Base-by-base conservation (phyloP, 1,284 basidiomycete species). In the Trametes polyzona region DNA sequence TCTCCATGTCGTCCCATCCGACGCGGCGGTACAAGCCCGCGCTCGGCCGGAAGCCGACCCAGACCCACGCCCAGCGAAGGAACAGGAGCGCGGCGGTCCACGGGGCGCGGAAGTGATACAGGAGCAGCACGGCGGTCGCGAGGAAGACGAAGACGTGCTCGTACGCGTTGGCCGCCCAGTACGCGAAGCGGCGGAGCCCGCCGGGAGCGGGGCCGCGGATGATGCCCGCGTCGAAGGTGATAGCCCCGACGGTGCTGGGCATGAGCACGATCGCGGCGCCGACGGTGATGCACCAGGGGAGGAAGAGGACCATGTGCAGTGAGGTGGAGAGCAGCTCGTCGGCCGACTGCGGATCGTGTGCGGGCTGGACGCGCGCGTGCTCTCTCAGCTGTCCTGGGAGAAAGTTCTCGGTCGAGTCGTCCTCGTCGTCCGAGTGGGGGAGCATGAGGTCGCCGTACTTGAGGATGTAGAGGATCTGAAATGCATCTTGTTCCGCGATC, bases 281-380 rank as follows among this genome's bases (percentile, higher is more conserved):
- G 37, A 82, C 79, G 26, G 71, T 69, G 29, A 73, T 65, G 51
- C 78, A 81, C 81, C 81, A 82, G 12, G 80, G 80, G 8, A 80
- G 47, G 66, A 82, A 81, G 46, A 76, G 66, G 17, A 74, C 30
- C 16, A 73, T 19, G 52, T 52, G 63, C 33, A 59, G 21, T 27
- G 48, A 11, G 52, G 37, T 50, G 16, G 35, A 42, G 21, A 49
- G 30, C 23, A 35, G 37, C 24, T 42, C 19, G 35, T 19, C 21
- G 40, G 32, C 32, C 17, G 30, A n/a, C 42, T n/a, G 1, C 7
- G 1, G n/a, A 3, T 26, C 26, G 16, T 43, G 11, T n/a, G n/a
- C 16, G 23, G 23, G 40, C 24, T 1, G 24, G 17, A 21, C 10
- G 4, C 17, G 40, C 40, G 40, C 4, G 10, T 9, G 21, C 23